Evolutionary conservation across 2,329 filamentous ascomycete species (phyloP).

Genomic region (Parastagonospora nodorum): DNA sequence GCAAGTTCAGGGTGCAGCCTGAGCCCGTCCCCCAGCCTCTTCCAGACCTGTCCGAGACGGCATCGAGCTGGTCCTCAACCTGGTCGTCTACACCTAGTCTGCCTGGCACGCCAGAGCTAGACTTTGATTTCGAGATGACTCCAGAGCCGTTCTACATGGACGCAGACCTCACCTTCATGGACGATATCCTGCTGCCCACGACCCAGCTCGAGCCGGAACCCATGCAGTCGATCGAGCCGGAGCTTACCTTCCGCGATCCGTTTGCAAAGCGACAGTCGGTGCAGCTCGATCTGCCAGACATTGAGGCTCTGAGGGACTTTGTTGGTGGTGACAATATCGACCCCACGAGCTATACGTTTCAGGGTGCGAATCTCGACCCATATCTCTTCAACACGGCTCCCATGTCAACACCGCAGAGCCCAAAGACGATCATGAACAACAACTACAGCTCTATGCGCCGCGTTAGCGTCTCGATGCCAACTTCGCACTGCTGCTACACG

Average conservation of each 20-base stretch:
- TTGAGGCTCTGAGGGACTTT: slow-evolving; percentile 35
- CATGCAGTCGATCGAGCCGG: slow-evolving; percentile 24
- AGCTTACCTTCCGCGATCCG: slow-evolving; percentile 32
- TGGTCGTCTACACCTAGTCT: slow-evolving; percentile 35
- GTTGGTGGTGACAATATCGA: slow-evolving; percentile 27
- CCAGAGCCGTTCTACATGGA: slow-evolving; percentile 34
- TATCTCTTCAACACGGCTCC: slow-evolving; percentile 8
- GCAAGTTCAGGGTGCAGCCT: slow-evolving; percentile 31
- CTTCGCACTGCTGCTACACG: slow-evolving; percentile 36
- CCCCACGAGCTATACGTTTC: slow-evolving; percentile 27
- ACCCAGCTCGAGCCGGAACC: slow-evolving; percentile 18
- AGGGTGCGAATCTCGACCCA: slow-evolving; percentile 18
- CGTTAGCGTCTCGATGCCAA: slow-evolving; percentile 24
- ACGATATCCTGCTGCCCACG: slow-evolving; percentile 23
- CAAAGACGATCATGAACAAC: slow-evolving; percentile 12
- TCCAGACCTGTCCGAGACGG: slow-evolving; percentile 18
- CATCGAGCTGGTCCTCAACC: slow-evolving; percentile 26
- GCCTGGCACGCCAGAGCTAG: slow-evolving; percentile 29
- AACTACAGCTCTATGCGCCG: slow-evolving; percentile 18
- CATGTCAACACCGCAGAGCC: slow-evolving; percentile 24
- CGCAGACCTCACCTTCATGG: slow-evolving; percentile 28
- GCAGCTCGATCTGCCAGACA: slow-evolving; percentile 29
- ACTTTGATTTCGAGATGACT: slow-evolving; percentile 36
- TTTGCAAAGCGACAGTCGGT: slow-evolving; percentile 33
- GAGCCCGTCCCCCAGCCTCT: slow-evolving; percentile 25